These are phyloP conservation scores for Aspergillus chevalieri DNA, from an alignment of 2,329 filamentous ascomycete species.

Conservation along the genomic window DNA sequence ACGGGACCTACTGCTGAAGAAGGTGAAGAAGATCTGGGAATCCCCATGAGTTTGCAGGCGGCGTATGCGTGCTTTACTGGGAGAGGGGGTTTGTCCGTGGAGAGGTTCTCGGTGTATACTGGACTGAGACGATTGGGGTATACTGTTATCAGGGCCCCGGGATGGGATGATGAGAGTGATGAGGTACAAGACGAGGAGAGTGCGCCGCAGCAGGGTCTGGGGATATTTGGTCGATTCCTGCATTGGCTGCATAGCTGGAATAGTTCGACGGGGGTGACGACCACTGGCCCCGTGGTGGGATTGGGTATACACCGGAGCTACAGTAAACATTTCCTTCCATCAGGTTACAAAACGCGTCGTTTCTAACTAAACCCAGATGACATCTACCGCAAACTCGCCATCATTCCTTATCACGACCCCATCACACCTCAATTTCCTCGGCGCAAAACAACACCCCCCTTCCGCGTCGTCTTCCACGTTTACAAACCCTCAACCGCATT, in stretches of 20 bases:
- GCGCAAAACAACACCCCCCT: constrained; percentile 46
- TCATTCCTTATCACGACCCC: constrained; percentile 67
- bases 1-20: constrained; percentile 21
- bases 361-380: constrained; percentile 44
- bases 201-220: constrained; percentile 7
- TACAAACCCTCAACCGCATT: constrained; percentile 70
- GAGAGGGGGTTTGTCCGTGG: constrained; percentile 57
- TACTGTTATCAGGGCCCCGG: constrained; percentile 65
- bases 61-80: constrained; percentile 83
- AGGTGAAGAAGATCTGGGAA: constrained; percentile 52
- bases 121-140: constrained; percentile 80
- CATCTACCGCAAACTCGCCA: constrained; percentile 69
- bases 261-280: constrained; percentile 19
- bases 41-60: constrained; percentile 87
- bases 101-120: constrained; percentile 82
- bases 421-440: constrained; percentile 20
- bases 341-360: not conserved
- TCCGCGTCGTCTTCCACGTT: constrained; percentile 70
- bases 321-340: constrained; percentile 24
- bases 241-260: constrained; percentile 23
- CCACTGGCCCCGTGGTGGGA: constrained; percentile 46
- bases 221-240: constrained; percentile 25
- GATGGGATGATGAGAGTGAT: constrained; percentile 35
- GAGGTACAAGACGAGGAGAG: constrained; percentile 7
- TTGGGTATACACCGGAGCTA: constrained; percentile 52